phyloP scores from a whole-genome alignment of 2,329 filamentous ascomycete genomes.

The Alternaria dauci region DNA sequence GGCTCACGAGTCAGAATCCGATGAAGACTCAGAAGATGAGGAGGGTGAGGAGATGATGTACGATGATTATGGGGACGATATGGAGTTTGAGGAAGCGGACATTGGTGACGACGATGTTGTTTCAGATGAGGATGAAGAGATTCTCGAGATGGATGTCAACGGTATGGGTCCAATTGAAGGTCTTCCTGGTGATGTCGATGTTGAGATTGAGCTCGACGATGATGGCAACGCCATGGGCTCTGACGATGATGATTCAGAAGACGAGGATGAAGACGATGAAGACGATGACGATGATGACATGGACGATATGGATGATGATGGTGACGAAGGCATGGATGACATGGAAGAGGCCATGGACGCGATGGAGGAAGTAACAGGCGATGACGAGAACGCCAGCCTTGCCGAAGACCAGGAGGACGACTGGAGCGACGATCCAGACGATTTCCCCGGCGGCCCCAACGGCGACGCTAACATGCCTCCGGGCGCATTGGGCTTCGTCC shows the following conservation, averaged over 20 bases:
- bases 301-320: conserved; percentile 59
- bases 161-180: conserved; percentile 79
- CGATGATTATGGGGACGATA: conserved; percentile 86
- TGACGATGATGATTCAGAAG: conserved; percentile 63
- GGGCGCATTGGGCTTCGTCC: conserved; percentile 43
- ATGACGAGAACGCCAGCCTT: conserved; percentile 58
- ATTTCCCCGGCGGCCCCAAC: conserved; percentile 54
- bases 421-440: conserved; percentile 59
- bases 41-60: conserved; percentile 80
- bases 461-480: conserved; percentile 63
- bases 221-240: conserved; percentile 67
- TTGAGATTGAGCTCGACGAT: conserved; percentile 86
- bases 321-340: conserved; percentile 49
- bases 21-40: conserved; percentile 66
- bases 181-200: conserved; percentile 70
- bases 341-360: conserved; percentile 47
- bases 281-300: conserved; percentile 55
- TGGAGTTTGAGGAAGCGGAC: conserved; percentile 85
- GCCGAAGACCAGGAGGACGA: conserved; percentile 50
- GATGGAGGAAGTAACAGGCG: conserved; percentile 57
- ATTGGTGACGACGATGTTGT: conserved; percentile 75
- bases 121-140: conserved; percentile 86
- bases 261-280: conserved; percentile 65
- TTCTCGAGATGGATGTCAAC: conserved; percentile 80
- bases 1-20: conserved; percentile 80